A percentile compares a stretch with the other conserved stretches of the same genome.
These are phyloP conservation scores for Backusella westeae DNA, from an alignment of 192 early-diverging fungal species.

Conservation along the genomic window DNA sequence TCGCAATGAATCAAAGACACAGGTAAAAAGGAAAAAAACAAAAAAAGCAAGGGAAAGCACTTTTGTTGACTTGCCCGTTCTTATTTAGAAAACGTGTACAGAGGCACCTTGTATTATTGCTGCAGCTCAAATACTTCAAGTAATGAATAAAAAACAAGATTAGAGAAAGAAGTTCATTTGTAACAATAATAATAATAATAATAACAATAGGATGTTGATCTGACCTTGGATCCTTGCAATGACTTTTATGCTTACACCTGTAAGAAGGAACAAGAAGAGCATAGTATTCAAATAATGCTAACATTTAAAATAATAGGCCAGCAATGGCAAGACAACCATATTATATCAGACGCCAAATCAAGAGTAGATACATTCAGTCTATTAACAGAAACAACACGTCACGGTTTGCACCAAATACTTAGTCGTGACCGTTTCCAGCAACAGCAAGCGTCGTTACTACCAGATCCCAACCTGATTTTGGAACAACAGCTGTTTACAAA, in stretches of 20 bases:
- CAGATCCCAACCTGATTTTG: slow-evolving; percentile 33
- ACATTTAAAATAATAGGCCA: slow-evolving; percentile 35
- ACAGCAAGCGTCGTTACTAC: not conserved
- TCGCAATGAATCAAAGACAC: slow-evolving; percentile 13
- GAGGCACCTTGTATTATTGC: slow-evolving; percentile 59
- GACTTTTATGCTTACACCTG: slow-evolving; percentile 66
- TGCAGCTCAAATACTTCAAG: slow-evolving; percentile 52
- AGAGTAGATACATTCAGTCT: slow-evolving; percentile 1
- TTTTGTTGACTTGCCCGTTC: not conserved
- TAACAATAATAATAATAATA: not conserved
- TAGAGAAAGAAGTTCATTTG: not conserved
- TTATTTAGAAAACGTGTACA: slow-evolving; percentile 34
- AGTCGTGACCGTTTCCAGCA: not conserved
- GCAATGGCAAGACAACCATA: slow-evolving; percentile 48
- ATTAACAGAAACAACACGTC: not conserved
- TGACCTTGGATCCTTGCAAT: slow-evolving; percentile 52
- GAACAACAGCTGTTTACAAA: slow-evolving; percentile 57
- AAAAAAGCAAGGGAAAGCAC: too few relatives aligned
- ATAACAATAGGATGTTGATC: slow-evolving; percentile 44
- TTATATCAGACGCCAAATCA: slow-evolving; percentile 66
- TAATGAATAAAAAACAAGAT: not conserved
- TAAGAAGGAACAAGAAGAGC: slow-evolving; percentile 23
- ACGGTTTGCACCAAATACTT: slow-evolving; percentile 5
- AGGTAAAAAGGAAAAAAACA: not conserved
- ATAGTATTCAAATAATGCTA: not conserved